These are phyloP conservation scores for Trichoderma arundinaceum DNA, from an alignment of 2,329 filamentous ascomycete species.

Conservation along the genomic window DNA sequence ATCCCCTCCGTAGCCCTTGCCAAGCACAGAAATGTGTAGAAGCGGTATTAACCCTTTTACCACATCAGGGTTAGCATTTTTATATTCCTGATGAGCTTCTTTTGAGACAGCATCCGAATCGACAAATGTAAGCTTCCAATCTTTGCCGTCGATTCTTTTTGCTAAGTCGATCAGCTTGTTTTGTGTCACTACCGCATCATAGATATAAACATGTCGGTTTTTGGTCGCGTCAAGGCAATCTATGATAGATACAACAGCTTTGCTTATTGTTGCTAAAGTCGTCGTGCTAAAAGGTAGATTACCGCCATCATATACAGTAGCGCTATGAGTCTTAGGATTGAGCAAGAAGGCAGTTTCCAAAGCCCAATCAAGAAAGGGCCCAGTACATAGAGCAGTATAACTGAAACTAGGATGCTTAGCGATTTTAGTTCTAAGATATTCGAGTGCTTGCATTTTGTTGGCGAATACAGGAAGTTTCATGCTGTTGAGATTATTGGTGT, in stretches of 20 bases:
- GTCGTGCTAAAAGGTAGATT: slow-evolving; percentile 3
- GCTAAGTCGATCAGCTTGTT: neutral
- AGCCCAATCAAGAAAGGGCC: slow-evolving; percentile 5
- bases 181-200: slow-evolving; percentile 1
- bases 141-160: neutral
- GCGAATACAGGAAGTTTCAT: slow-evolving; percentile 17
- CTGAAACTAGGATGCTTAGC: slow-evolving; percentile 2
- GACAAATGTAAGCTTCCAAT: neutral
- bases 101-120: neutral
- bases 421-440: neutral
- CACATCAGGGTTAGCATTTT: neutral
- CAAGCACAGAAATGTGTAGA: slow-evolving; percentile 12
- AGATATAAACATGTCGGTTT: slow-evolving; percentile 16
- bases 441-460: slow-evolving; percentile 12
- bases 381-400: slow-evolving; percentile 1
- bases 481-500: slow-evolving; percentile 12
- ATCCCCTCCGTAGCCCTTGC: slow-evolving; percentile 6
- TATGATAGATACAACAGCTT: slow-evolving; percentile 3
- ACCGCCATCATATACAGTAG: slow-evolving; percentile 8
- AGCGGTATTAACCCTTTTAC: neutral
- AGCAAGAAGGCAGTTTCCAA: slow-evolving; percentile 6
- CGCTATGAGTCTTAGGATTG: slow-evolving; percentile 5
- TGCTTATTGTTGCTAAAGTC: neutral
- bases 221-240: neutral
- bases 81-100: neutral